phyloP scores from a whole-genome alignment of 2,329 filamentous ascomycete genomes.

The Paramyrothecium sp. region DNA sequence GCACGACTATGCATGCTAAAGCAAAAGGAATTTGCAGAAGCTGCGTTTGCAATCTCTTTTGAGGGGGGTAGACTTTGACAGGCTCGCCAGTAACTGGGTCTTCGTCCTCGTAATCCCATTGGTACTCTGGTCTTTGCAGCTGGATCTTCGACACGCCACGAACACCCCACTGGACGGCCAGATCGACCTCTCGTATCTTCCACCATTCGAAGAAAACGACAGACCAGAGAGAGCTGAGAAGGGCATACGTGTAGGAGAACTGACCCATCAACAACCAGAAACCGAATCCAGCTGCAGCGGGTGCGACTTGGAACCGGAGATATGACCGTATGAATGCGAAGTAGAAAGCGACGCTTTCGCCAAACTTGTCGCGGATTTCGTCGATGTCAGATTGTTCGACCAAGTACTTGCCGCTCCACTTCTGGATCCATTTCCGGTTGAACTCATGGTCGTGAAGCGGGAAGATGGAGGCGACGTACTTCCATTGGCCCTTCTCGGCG shows the following conservation, averaged over 20 bases:
- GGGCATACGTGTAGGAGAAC: slow-evolving; percentile 79
- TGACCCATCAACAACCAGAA: slow-evolving; percentile 81
- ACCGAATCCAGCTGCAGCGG: slow-evolving; percentile 72
- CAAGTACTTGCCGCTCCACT: slow-evolving; percentile 70
- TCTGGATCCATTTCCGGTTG: slow-evolving; percentile 73
- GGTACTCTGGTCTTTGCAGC: slow-evolving; percentile 72
- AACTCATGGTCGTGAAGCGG: slow-evolving; percentile 75
- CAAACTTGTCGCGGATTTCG: slow-evolving; percentile 73
- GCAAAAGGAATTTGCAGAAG: slow-evolving; percentile 84
- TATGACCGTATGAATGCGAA: slow-evolving; percentile 93
- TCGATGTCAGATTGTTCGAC: slow-evolving; percentile 67
- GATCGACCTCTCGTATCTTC: slow-evolving; percentile 88
- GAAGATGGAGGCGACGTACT: slow-evolving; percentile 71
- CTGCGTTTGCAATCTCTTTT: slow-evolving; percentile 74
- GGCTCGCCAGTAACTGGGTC: slow-evolving; percentile 83
- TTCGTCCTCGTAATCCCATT: slow-evolving; percentile 71
- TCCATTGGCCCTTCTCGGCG: slow-evolving; percentile 67
- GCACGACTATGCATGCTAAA: slow-evolving; percentile 64
- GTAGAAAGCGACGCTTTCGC: slow-evolving; percentile 87
- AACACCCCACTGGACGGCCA: slow-evolving; percentile 86
- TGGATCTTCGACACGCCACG: slow-evolving; percentile 81
- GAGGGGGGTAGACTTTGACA: slow-evolving; percentile 71
- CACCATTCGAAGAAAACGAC: slow-evolving; percentile 92
- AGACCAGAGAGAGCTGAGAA: slow-evolving; percentile 80
- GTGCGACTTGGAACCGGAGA: slow-evolving; percentile 81